A percentile compares a stretch with the other conserved stretches of the same genome.
phyloP scores from a whole-genome alignment of 495 filamentous ascomycete species.

The Mycothermus thermophilus region DNA sequence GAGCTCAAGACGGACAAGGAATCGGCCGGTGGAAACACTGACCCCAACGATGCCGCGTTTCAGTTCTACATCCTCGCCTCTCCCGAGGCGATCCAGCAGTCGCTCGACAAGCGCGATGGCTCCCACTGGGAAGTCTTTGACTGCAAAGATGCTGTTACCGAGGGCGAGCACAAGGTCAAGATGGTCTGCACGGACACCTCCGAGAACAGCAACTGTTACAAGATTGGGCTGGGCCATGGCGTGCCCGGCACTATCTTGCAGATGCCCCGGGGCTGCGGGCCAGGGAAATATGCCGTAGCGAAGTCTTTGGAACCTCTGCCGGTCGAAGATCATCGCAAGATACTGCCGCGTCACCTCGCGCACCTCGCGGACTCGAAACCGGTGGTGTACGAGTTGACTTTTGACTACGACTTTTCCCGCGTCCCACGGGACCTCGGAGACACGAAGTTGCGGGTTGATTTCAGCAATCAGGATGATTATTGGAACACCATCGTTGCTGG shows the following conservation, averaged over 20 bases:
- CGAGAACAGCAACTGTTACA: conserved; percentile 16
- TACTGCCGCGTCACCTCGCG: background rate
- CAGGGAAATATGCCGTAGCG: conserved; percentile 26
- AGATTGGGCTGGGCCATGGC: conserved; percentile 19
- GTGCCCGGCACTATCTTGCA: conserved; percentile 21
- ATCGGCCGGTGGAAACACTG: conserved; percentile 8
- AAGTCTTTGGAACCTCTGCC: conserved; percentile 7
- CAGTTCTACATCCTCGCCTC: conserved; percentile 18
- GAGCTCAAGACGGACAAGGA: conserved; percentile 13
- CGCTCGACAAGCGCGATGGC: conserved; percentile 20
- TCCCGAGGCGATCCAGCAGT: conserved; percentile 15
- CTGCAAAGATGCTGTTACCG: conserved; percentile 5
- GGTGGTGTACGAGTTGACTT: conserved; percentile 10
- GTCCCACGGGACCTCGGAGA: conserved; percentile 21
- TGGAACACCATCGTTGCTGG: conserved; percentile 22
- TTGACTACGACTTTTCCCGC: conserved; percentile 13
- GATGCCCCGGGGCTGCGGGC: conserved; percentile 25
- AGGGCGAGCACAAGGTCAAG: conserved; percentile 13
- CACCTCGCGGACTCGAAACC: conserved; percentile 1
- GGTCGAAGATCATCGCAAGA: conserved; percentile 10
- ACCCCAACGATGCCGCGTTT: conserved; percentile 16
- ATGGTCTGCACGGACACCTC: conserved; percentile 16
- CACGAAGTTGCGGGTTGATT: conserved; percentile 24
- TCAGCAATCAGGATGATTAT: conserved; percentile 22
- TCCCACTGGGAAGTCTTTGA: conserved; percentile 18